Base-by-base conservation (phyloP, 2,329 filamentous ascomycete species). In the Talaromyces sp. region DNA sequence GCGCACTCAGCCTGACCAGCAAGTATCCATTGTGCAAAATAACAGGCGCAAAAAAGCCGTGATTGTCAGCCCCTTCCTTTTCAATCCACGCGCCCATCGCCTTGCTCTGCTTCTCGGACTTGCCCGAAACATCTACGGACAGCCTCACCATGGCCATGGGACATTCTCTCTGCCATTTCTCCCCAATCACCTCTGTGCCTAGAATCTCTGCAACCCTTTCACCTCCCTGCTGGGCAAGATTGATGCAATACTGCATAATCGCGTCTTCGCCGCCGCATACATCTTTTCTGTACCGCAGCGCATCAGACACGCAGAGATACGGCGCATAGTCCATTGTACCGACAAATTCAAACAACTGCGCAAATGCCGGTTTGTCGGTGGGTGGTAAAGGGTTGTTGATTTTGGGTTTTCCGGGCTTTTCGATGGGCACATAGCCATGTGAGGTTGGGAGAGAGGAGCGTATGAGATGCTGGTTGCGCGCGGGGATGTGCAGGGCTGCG, bases 401-500 rank as follows among this genome's bases (percentile, higher is more conserved):
- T 27, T 57, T 30, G n/a, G 40, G 27, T 30, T 57, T 60, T 5
- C 36, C 34, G 28, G 27, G 16, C 6, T 31, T 47, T 9, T 47
- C 28, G 31, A 51, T 59, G 0, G 72, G 69, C 3, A 80, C 79
- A 73, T 91, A 96, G 0, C 91, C 90, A 72, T 93, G 90, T 36
- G 88, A 92, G 0, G 92, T 96, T 0, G 92, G 90, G 30, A 96
- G 73, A 0, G 91, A 88, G 2, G 87, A 87, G 14, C 87, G 84
- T 51, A 97, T 86, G 44, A 95, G 75, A 54, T 81, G 78, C 72
- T 97, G 94, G 73, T 96, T 92, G 23, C 89, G 83, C 18, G 81
- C 62, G 0, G 92, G 90, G 1, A 95, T 90, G 75, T 96, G 89
- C 65, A 97, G 85, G 4, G 95, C 79, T 3, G 92, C 92, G 71